phyloP scores from a whole-genome alignment of 2,329 filamentous ascomycete species.

The Magnaporthales sp. region DNA sequence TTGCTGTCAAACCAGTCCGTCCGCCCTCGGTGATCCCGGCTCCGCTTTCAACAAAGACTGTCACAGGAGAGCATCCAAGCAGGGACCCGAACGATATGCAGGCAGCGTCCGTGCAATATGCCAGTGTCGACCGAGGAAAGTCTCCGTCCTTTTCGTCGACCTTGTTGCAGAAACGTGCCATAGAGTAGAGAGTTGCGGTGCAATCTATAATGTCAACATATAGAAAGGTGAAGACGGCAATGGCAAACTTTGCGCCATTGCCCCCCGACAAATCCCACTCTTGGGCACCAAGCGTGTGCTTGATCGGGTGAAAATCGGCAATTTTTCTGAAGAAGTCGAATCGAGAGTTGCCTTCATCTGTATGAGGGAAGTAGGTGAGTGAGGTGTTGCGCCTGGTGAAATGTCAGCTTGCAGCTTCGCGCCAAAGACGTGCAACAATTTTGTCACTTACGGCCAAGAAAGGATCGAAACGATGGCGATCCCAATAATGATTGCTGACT shows the following conservation, averaged over 20 bases:
- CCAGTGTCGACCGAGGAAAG: conserved; percentile 76
- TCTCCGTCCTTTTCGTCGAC: conserved; percentile 55
- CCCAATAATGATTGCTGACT: conserved; percentile 66
- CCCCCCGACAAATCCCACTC: conserved; percentile 53
- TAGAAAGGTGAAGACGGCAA: conserved; percentile 68
- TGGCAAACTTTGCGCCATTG: conserved; percentile 52
- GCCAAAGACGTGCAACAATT: background rate
- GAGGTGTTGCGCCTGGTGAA: conserved; percentile 46
- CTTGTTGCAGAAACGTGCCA: conserved; percentile 63
- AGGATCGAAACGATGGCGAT: conserved; percentile 64
- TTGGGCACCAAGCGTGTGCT: conserved; percentile 52
- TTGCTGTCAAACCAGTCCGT: conserved; percentile 62
- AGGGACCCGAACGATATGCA: conserved; percentile 64
- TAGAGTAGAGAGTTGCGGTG: conserved; percentile 71
- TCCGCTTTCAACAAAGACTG: conserved; percentile 67
- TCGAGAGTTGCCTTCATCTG: conserved; percentile 49
- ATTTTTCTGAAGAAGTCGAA: conserved; percentile 69
- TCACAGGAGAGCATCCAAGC: conserved; percentile 62
- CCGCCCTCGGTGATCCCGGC: conserved; percentile 70
- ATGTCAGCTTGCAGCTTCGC: conserved; percentile 18
- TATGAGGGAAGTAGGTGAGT: conserved; percentile 67
- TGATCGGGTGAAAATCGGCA: conserved; percentile 63
- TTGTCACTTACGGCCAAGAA: conserved; percentile 57
- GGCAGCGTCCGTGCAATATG: conserved; percentile 64
- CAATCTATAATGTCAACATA: conserved; percentile 76